Base-by-base conservation (phyloP, 2,329 filamentous ascomycete genomes). In the Fusarium coffeatum region DNA sequence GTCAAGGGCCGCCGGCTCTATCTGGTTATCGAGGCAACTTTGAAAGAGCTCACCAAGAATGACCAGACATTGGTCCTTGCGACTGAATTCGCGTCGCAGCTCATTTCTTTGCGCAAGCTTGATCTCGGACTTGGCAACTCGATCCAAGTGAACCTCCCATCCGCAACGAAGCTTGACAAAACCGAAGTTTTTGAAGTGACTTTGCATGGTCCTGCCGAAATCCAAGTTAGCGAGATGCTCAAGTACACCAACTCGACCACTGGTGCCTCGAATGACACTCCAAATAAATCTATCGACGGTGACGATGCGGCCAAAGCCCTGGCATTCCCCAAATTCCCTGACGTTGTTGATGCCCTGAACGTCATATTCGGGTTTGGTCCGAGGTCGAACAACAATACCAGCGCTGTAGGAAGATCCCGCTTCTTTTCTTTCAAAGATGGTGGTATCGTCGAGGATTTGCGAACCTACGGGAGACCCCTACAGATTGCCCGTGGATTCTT, bases 401-500 rank as follows among this genome's bases (percentile, higher is more conserved):
- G 79, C 7, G 77, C 84, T 1, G 74, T 88, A 8, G 86, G 86
- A 22, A 79, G 78, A 37, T 82, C 80, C 10, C 82, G 85, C 2
- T 85, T 85, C 68, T 88, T 88, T 66, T 81, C 85, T 0, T 73
- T 83, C 49, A 76, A 79, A 10, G 46, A 74, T 5, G 55, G 69
- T 1, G 66, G 72, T 2, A 78, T 81, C 23, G 69, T 65, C 2
- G 45, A 59, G 1, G 55, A 74, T 0, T 70, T 84, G 7, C 72
- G 8, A 42, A 58, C 8, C 76, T 78, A 32, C 1, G 72, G 72
- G 1, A 77, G 77, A 13, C 72, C 78, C 10, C 78, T 85, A 22
- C 46, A 78, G 10, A 81, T 85, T 30, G 77, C 85, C 3, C 83
- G 86, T 18, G 87, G 87, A 2, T 88, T 85, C 69, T 88, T 88